Evolutionary conservation across 257 asterid species (phyloP), one percentile per base, ranked within the genome.

Genomic region (Solanum sejunctum): DNA sequence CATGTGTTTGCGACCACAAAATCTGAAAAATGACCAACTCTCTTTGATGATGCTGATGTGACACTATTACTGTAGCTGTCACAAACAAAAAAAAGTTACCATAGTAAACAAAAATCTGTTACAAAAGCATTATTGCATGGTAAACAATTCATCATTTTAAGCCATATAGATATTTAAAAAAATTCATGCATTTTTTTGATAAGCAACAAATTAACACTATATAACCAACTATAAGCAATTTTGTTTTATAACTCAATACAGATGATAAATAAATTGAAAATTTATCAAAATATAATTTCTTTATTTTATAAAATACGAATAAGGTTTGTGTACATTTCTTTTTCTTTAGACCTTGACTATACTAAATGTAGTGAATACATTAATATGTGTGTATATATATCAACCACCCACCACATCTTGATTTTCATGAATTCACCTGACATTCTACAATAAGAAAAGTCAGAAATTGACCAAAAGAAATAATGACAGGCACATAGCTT

Each of bases 281-380:
- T 45, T 1, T 43, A n/a, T 45, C 0, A 1, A 3, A 67, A 32
- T 5, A 32, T 0, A 0, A 7, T 67, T 0, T 32, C 3, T 18
- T 4, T 6, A 15, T 8, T 8, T 2, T 3, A 16, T 16, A 55
- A 64, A 12, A 2, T 61, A 61, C 6, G 11, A 8, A 21, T 23
- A 6, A 63, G 2, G 0, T 63, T 12, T 26, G 1, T 3, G 6
- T 28, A 7, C 0, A 63, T 12, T 5, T 52, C 0, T 12, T 64
- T 64, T 1, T 64, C 0, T 0, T 26, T 6, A 2, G 12, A 26
- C 7, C 7, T 12, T 51, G 5, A 63, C 1, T 63, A 23, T 23
- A 63, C 21, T 64, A 13, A 26, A 26, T 32, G 0, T 36, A 36
- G 41, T 36, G 41, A 36, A 36, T 36, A 36, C 6, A 4, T 36